These are phyloP conservation scores for Rubia yunnanensis DNA, from an alignment of 257 asterid genomes.

Conservation along the genomic window DNA sequence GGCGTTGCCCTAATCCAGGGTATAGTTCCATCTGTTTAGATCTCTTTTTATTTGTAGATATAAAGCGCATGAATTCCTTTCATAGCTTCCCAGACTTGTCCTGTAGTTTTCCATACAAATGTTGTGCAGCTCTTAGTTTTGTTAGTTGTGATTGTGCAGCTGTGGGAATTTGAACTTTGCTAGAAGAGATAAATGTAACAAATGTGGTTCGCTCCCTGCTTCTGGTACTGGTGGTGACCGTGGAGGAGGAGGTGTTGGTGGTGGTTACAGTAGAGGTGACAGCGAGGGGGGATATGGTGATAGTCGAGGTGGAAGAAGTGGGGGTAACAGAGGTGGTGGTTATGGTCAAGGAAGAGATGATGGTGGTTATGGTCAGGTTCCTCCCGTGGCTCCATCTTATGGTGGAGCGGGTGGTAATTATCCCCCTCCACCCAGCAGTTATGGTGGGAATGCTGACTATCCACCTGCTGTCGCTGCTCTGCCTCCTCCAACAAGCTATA, in stretches of 20 bases:
- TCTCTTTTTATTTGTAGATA: slow-evolving; percentile 5
- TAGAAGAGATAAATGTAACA: slow-evolving; percentile 93
- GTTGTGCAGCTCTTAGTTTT: slow-evolving; percentile 6
- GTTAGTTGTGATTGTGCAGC: slow-evolving; percentile 54
- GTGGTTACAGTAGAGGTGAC: slow-evolving; percentile 23
- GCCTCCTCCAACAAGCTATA: slow-evolving; percentile 83
- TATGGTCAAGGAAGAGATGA: slow-evolving; percentile 60
- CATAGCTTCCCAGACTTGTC: too few relatives aligned
- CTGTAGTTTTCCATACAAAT: background rate
- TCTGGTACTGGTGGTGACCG: slow-evolving; percentile 58
- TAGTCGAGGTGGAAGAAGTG: slow-evolving; percentile 49
- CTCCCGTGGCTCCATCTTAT: slow-evolving; percentile 67
- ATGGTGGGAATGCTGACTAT: slow-evolving; percentile 59
- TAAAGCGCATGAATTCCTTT: too few relatives aligned
- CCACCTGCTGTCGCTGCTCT: slow-evolving; percentile 46
- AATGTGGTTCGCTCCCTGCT: slow-evolving; percentile 89
- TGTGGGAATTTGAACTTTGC: slow-evolving; percentile 99
- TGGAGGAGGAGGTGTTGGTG: slow-evolving; percentile 44
- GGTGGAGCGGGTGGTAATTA: slow-evolving; percentile 55
- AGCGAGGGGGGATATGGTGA: slow-evolving; percentile 32
- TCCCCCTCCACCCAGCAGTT: slow-evolving; percentile 54
- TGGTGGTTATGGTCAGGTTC: slow-evolving; percentile 51
- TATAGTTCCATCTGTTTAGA: slow-evolving; percentile 18
- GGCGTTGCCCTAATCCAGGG: slow-evolving; percentile 96
- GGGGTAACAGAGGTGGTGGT: slow-evolving; percentile 46